Evolutionary conservation across 495 filamentous ascomycete genomes (phyloP).

Genomic region (Jackrogersella minutella): DNA sequence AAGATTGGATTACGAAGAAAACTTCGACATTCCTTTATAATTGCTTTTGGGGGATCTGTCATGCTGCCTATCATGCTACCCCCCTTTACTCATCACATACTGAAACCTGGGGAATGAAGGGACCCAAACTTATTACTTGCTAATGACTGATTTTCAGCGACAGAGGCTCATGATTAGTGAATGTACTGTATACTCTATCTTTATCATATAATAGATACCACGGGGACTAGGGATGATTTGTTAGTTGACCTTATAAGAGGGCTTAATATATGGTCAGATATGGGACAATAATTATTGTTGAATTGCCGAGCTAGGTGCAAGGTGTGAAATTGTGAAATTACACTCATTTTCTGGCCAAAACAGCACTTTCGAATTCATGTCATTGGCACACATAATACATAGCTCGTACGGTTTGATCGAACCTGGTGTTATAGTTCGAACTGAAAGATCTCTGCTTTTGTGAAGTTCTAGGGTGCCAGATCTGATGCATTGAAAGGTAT

Average conservation of each 20-base stretch:
- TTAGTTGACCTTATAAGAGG: conserved; percentile 7
- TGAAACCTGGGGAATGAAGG: conserved; percentile 2
- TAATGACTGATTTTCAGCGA: conserved; percentile 36
- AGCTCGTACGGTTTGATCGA: neutral
- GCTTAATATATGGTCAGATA: neutral
- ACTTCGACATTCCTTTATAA: conserved; percentile 32
- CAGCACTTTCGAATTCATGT: neutral
- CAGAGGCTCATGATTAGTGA: conserved; percentile 23
- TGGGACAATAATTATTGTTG: conserved; percentile 22
- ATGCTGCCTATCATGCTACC: conserved; percentile 6
- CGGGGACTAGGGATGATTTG: conserved; percentile 9
- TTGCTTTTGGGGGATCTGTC: conserved; percentile 4
- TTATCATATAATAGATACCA: conserved; percentile 41
- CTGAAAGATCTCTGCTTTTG: neutral
- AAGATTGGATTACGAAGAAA: conserved; percentile 32
- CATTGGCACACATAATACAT: neutral
- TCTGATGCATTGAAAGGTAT: too few species aligned
- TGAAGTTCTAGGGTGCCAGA: neutral
- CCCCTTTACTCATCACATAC: conserved; percentile 13
- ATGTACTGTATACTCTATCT: conserved; percentile 34
- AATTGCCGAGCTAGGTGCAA: conserved; percentile 7
- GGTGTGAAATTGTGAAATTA: conserved; percentile 12
- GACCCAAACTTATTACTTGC: conserved; percentile 2
- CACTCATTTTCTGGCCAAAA: conserved; percentile 12
- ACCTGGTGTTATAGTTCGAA: neutral